Evolutionary conservation across 2,329 filamentous ascomycete genomes (phyloP).

Genomic region (Neospermospora avenae): DNA sequence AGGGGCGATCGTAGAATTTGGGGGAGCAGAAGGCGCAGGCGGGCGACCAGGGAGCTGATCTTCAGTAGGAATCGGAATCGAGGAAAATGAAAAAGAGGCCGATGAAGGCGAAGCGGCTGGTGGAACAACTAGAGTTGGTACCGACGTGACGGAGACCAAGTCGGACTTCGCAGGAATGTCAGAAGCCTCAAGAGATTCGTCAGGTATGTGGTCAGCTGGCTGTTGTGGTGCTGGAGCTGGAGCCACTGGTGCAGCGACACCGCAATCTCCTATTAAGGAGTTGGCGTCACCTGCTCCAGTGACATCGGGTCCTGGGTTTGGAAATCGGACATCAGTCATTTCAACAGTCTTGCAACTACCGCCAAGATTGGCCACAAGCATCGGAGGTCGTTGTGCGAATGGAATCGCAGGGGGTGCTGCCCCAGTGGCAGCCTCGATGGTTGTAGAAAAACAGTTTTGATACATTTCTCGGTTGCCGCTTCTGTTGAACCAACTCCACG

Average conservation of each 20-base stretch:
- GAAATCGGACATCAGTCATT: background rate
- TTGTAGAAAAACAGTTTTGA: background rate
- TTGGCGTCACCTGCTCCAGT: background rate
- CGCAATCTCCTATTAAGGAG: background rate
- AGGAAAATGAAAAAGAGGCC: too few species aligned
- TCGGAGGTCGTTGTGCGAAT: background rate
- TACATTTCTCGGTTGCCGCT: background rate
- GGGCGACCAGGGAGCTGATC: background rate
- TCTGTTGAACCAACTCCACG: background rate
- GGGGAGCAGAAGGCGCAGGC: background rate
- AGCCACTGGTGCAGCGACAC: background rate
- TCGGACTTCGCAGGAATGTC: background rate
- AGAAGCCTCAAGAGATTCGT: background rate
- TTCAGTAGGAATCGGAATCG: too few species aligned
- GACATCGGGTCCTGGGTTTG: background rate
- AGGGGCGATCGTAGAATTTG: background rate
- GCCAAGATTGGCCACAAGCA: slow-evolving; percentile 5
- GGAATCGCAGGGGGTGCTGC: background rate
- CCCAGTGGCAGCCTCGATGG: background rate
- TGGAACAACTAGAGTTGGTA: too few species aligned
- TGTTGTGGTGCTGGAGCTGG: background rate
- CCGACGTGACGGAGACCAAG: too few species aligned
- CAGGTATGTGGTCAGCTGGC: too few species aligned
- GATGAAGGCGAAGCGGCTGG: too few species aligned
- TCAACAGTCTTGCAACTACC: background rate